These are phyloP conservation scores for Claviceps fusiformis DNA, from an alignment of 2,329 filamentous ascomycete genomes.

Conservation along the genomic window DNA sequence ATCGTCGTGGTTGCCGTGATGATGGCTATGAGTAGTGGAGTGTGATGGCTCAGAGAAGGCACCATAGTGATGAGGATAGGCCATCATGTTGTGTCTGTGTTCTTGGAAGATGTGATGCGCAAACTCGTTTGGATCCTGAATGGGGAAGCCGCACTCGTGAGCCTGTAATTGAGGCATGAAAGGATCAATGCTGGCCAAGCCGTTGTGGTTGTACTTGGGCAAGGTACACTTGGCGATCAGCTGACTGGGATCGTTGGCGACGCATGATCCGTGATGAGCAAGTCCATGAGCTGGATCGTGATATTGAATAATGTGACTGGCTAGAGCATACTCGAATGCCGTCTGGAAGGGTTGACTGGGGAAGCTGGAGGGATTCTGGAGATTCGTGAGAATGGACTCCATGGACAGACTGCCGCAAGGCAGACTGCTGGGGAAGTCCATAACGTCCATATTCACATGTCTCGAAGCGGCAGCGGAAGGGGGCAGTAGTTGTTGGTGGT, in stretches of 20 bases:
- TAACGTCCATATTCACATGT: slow-evolving; percentile 3
- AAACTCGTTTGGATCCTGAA: slow-evolving; percentile 15
- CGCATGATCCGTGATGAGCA: slow-evolving; percentile 13
- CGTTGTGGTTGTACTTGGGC: slow-evolving; percentile 10
- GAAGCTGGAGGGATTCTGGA: slow-evolving; percentile 4
- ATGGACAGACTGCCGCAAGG: slow-evolving; percentile 13
- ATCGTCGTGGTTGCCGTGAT: neutral
- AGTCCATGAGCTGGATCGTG: slow-evolving; percentile 14
- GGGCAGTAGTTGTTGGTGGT: neutral
- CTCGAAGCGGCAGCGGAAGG: neutral
- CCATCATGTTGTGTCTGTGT: slow-evolving; percentile 10
- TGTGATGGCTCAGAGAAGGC: slow-evolving; percentile 2
- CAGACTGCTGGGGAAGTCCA: slow-evolving; percentile 7
- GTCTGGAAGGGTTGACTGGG: slow-evolving; percentile 9
- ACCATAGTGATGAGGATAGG: slow-evolving; percentile 6
- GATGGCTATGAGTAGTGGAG: slow-evolving; percentile 1
- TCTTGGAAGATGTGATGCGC: slow-evolving; percentile 18
- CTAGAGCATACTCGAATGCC: slow-evolving; percentile 13
- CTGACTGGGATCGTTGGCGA: slow-evolving; percentile 15
- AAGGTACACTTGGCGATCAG: slow-evolving; percentile 15
- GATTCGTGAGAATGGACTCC: slow-evolving; percentile 6
- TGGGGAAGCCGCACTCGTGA: slow-evolving; percentile 16
- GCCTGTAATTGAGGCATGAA: slow-evolving; percentile 9
- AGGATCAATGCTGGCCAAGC: slow-evolving; percentile 6
- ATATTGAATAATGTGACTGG: slow-evolving; percentile 17